A percentile compares a stretch with the other conserved stretches of the same genome.
Conservation (phyloP, 805 yeast genomes). For the Saccharomycopsis sp. region DNA sequence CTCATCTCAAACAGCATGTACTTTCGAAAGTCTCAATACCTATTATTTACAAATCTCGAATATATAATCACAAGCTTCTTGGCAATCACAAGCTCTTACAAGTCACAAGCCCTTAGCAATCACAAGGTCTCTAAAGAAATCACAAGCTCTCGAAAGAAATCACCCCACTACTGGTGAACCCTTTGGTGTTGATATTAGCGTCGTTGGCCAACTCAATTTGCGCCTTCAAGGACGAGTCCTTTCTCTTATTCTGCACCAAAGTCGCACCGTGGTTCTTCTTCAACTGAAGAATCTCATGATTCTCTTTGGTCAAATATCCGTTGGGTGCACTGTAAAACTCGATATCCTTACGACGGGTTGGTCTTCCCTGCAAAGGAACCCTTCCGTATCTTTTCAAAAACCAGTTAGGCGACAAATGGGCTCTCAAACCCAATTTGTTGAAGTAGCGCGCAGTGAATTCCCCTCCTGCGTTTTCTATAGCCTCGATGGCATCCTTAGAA, state of each 20-base stretch:
- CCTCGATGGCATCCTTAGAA: slow-evolving; percentile 60
- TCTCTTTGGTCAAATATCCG: slow-evolving; percentile 60
- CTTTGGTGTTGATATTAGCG: not conserved
- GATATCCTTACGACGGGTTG: slow-evolving; percentile 74
- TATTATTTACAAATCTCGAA: not conserved
- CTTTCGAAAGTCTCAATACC: not conserved
- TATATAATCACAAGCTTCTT: not conserved
- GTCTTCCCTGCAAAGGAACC: slow-evolving; percentile 79
- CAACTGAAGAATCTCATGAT: slow-evolving; percentile 13
- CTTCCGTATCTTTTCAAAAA: slow-evolving; percentile 66
- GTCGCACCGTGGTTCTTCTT: not conserved
- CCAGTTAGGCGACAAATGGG: slow-evolving; percentile 69
- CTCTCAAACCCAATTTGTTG: slow-evolving; percentile 59
- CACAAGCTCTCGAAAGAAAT: slow-evolving; percentile 12
- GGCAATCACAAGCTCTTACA: too few relatives aligned
- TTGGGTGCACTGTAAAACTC: slow-evolving; percentile 65
- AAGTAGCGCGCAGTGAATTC: slow-evolving; percentile 67
- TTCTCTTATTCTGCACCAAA: slow-evolving; percentile 3
- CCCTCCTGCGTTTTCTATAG: slow-evolving; percentile 70
- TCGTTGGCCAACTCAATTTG: slow-evolving; percentile 8
- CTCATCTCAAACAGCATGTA: too few relatives aligned
- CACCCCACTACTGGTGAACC: slow-evolving; percentile 10
- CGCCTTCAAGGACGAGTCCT: slow-evolving; percentile 11
- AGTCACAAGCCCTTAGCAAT: too few relatives aligned
- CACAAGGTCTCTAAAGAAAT: too few relatives aligned